Evolutionary conservation across 345 rosid genomes (phyloP).

Genomic region (Reutealis trisperma): DNA sequence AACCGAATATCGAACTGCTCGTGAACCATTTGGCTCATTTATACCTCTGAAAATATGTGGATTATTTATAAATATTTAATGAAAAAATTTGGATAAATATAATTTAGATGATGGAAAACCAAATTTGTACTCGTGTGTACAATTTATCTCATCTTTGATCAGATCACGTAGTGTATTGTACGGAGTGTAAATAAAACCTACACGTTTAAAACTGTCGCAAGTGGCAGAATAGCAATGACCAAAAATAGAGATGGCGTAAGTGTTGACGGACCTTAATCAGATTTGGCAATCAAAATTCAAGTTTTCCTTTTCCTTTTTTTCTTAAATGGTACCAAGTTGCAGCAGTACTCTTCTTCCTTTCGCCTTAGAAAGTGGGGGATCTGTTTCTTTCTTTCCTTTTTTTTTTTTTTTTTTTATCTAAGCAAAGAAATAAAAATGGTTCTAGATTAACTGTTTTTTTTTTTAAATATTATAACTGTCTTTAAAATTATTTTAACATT

Average conservation of each 20-base stretch:
- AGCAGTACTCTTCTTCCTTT: neutral
- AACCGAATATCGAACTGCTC: too few species aligned
- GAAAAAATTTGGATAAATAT: too few species aligned
- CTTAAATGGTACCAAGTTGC: too few species aligned
- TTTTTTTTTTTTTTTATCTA: neutral
- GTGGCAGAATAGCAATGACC: neutral
- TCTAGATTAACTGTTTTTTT: neutral
- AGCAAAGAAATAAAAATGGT: neutral
- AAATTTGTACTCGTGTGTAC: too few species aligned
- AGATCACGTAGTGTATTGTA: too few species aligned
- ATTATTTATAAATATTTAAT: too few species aligned
- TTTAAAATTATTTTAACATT: neutral
- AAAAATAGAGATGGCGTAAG: slow-evolving; percentile 3
- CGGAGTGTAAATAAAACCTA: too few species aligned
- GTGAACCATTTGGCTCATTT: too few species aligned
- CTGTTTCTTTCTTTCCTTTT: neutral
- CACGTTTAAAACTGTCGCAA: neutral
- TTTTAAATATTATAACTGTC: neutral
- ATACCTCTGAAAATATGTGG: too few species aligned
- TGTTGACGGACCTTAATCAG: neutral
- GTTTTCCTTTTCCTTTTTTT: too few species aligned
- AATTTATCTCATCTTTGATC: too few species aligned
- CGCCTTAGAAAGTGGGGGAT: slow-evolving; percentile 11
- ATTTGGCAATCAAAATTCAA: slow-evolving; percentile 21
- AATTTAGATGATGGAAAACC: too few species aligned